Evolutionary conservation across 441 rosid species (phyloP), one percentile per base, ranked within the genome.

Genomic region (Gossypium laxum): DNA sequence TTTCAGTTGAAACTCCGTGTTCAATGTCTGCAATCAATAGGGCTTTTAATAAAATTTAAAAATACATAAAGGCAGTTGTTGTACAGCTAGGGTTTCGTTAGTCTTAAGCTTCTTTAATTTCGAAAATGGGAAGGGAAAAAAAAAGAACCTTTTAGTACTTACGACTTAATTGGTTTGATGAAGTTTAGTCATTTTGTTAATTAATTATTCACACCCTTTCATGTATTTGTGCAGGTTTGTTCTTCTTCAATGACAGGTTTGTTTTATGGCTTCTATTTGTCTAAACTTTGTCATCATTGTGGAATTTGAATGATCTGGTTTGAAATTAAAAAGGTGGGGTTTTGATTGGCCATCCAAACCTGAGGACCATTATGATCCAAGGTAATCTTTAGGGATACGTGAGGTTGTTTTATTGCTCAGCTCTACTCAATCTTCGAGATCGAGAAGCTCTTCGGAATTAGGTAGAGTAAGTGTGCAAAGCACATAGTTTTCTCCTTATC

Each of bases 401-500:
- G 55, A 52, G 68, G 15, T 34, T 59, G 19, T 65, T 65, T 73
- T 55, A 75, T 57, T 64, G 73, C 70, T 73, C 63, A n/a, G 77
- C 70, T 60, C 34, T 74, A 4, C 47, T 68, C 48, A 72, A 64
- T 74, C 74, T 76, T 69, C 59, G 26, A 52, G 72, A 63, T 60
- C 61, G 28, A 67, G 74, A 60, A 67, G 74, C 77, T 77, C 78
- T 69, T 74, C 72, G 7, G 85, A 83, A 75, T 69, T 84, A 62
- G 89, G 92, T 64, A 82, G 79, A 62, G 19, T 50, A 48, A 59
- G 17, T 59, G 60, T 62, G 65, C 3, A 4, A 43, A 54, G 60
- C 21, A 54, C 14, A 19, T 45, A 47, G 76, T 65, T 63, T 6
- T 69, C 72, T 72, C 24, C 18, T 2, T 48, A 32, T 48, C 18